Base-by-base conservation (phyloP, 192 early-diverging fungal species). In the Paraglomus brasilianum region DNA sequence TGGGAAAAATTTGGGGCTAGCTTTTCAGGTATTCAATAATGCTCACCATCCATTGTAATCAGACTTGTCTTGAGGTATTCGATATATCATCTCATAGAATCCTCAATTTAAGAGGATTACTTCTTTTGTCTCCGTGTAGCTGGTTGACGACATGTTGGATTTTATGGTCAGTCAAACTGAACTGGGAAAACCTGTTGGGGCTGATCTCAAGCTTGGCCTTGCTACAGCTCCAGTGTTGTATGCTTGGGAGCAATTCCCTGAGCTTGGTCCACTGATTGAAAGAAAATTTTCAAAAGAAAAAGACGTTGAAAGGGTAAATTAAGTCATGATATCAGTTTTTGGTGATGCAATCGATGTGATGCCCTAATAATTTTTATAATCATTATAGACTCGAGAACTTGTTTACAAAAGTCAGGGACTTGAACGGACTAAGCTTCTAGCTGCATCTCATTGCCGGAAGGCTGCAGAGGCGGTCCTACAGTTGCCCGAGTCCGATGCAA, bases 151-250 rank as follows among this genome's bases (percentile, higher is more conserved):
- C 71, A 81, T 97, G 84, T 81, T 95, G 5, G 93, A 95, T 62
- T 98, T 98, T 77, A 88, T 89, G 0, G 85, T 85, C 8, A 79
- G 85, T 14, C 81, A 88, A 1, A 82, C 87, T 38, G 83, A 90
- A 52, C 76, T 97, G 64, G 96, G 95, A 30, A 98, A 98, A 77
- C 94, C 94, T 22, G 90, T 85, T 5, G 92, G 93, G 42, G 94
- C 95, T 1, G 95, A 95, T 64, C 75, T 96, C 42, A 87, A 92
- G 68, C 80, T 96, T 2, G 93, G 96, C 3, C 76, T 98, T 51
- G 96, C 94, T 0, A 95, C 94, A 9, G 94, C 95, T 0, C 96
- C 96, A 0, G 92, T 98, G 0, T 78, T 98, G 42, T 98, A 88
- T 77, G 95, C 96, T 6, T 92, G 91, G 79, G 89, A 95, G 52